A percentile compares a stretch with the other conserved stretches of the same genome.
These are phyloP conservation scores for Aspergillus sclerotioniger DNA, from an alignment of 495 filamentous ascomycete genomes.

Conservation along the genomic window DNA sequence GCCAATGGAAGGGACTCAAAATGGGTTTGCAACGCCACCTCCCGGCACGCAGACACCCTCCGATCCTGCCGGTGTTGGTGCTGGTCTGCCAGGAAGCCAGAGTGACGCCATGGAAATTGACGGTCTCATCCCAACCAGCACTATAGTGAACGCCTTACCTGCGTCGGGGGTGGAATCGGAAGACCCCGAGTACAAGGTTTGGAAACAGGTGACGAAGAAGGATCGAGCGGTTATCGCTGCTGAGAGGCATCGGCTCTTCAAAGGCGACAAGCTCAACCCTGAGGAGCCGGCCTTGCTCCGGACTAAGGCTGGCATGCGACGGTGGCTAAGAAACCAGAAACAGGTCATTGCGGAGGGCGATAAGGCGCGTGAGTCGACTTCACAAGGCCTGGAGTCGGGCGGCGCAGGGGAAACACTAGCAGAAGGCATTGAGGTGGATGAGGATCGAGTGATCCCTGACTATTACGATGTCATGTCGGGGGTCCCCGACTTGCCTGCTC, in stretches of 20 bases:
- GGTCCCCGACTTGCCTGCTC: constrained; percentile 77
- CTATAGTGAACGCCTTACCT: constrained; percentile 52
- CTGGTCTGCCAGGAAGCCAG: constrained; percentile 59
- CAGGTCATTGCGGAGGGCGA: constrained; percentile 53
- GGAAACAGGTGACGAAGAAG: constrained; percentile 98
- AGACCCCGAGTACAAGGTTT: constrained; percentile 91
- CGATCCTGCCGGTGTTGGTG: constrained; percentile 65
- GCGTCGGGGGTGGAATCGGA: constrained; percentile 56
- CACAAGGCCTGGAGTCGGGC: constrained; percentile 46
- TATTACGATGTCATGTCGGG: constrained; percentile 88
- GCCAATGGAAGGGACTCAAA: constrained; percentile 66
- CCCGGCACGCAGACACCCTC: constrained; percentile 74
- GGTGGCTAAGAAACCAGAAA: constrained; percentile 74
- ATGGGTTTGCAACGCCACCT: constrained; percentile 80
- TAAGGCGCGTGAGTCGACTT: constrained; percentile 47
- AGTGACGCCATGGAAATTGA: constrained; percentile 82
- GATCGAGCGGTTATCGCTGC: constrained; percentile 84
- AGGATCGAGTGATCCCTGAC: constrained; percentile 76
- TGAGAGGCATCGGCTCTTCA: constrained; percentile 76
- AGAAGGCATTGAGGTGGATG: constrained; percentile 86
- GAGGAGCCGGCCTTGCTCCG: constrained; percentile 86
- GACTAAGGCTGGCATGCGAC: constrained; percentile 73
- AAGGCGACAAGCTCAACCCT: constrained; percentile 74
- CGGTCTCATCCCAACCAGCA: constrained; percentile 56
- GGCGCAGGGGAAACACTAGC: constrained; percentile 70